Evolutionary conservation across 768 basidiomycete genomes (phyloP).

Genomic region (Boletus tylopilopsis): DNA sequence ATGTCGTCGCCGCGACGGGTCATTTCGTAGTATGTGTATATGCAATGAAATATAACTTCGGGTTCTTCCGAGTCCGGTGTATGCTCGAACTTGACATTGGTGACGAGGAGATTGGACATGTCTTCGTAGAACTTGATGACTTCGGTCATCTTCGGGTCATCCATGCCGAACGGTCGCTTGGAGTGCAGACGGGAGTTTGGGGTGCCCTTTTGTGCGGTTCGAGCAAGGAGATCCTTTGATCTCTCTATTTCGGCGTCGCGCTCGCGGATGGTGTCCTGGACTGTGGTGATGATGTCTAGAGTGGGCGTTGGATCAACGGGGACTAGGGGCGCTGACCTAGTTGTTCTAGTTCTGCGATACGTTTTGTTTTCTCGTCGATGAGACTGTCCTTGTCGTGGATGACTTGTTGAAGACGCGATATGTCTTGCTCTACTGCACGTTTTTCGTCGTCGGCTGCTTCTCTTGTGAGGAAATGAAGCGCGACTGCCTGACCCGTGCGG

Average conservation of each 20-base stretch:
- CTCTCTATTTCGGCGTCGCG: conserved; percentile 63
- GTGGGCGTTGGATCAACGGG: neutral
- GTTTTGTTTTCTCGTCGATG: conserved; percentile 42
- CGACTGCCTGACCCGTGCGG: conserved; percentile 44
- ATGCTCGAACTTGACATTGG: conserved; percentile 50
- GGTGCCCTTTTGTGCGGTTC: conserved; percentile 40
- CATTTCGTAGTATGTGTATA: conserved; percentile 52
- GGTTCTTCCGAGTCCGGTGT: conserved; percentile 19
- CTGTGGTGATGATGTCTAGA: conserved; percentile 32
- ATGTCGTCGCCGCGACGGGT: conserved; percentile 26
- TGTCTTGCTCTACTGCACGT: conserved; percentile 45
- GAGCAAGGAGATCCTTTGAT: conserved; percentile 40
- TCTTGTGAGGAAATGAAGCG: conserved; percentile 66
- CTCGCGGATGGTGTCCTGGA: conserved; percentile 48
- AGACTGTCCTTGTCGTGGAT: conserved; percentile 41
- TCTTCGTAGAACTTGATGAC: conserved; percentile 82
- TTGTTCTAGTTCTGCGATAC: conserved; percentile 45
- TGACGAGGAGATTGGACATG: conserved; percentile 73
- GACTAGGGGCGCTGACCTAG: conserved; percentile 37
- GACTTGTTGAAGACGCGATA: conserved; percentile 39
- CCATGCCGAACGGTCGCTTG: conserved; percentile 34
- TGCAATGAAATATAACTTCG: conserved; percentile 65
- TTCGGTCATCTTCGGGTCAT: conserved; percentile 56
- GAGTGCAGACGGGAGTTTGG: conserved; percentile 33
- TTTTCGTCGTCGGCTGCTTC: conserved; percentile 73